Evolutionary conservation across 495 filamentous ascomycete genomes (phyloP), one percentile per base, ranked within the genome.

Genomic region (Aspergillus coremiiformis): DNA sequence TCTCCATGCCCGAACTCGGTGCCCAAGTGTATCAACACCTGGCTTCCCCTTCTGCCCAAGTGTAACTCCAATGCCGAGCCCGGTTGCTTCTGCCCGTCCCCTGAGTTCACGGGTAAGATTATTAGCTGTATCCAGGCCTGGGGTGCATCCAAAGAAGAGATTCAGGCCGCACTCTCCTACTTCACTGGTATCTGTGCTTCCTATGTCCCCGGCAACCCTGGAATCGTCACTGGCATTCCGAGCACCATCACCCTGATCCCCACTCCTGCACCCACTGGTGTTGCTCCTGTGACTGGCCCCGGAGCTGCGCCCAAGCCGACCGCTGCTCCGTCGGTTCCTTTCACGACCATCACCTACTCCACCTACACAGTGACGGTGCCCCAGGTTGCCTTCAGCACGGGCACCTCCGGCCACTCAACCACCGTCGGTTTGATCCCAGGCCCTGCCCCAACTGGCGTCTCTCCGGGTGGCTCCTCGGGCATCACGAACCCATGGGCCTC

Each of bases 11-110:
- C 91, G 44, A 71, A 71, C 50, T 78, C 87, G 35, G 84, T 97
- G 14, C 90, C 91, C 48, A 82, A 82, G 55, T 97, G 92, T 74
- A 76, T 97, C 72, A 94, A 95, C 81, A 96, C 92, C 58, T 96
- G 89, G 89, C 67, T 94, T 56, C 55, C 49, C 17, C 80, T 84
- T 58, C 74, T 73, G 55, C 76, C 83, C 30, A 78, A 79, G 67
- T 96, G 92, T 81, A 75, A 68, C 53, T 86, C 89, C 73, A 95
- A 95, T 83, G 82, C 85, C 43, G 87, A 95, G 59, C 68, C 78
- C 30, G 65, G 72, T 53, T 97, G 93, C 83, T 97, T 85, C 83
- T 97, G 92, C 82, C 84, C 86, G 49, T 76, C 86, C 57, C 67
- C 75, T 43, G 63, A 78, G 47, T 91, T 95, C 73, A 87, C 88